Percentiles rank a stretch among this genome's conserved stretches.
Evolutionary conservation across 2,329 filamentous ascomycete genomes (phyloP).

Genomic region (Cytospora paraplurivora): DNA sequence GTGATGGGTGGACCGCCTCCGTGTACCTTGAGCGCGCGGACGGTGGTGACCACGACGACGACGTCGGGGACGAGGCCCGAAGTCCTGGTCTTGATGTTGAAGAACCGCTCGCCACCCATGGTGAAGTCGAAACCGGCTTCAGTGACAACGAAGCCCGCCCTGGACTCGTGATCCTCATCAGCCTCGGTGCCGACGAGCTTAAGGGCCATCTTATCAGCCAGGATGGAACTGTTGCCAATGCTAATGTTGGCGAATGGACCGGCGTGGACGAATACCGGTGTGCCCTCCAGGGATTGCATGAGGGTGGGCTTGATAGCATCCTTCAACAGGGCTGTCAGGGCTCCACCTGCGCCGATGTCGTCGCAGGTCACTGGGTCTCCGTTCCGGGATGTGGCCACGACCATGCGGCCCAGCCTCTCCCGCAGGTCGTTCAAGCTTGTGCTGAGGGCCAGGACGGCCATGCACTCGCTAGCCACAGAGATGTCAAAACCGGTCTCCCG

Average conservation of each 20-base stretch:
- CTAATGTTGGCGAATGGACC: constrained; percentile 98
- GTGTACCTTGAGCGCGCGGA: constrained; percentile 95
- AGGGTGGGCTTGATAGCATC: constrained; percentile 98
- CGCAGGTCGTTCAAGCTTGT: constrained; percentile 86
- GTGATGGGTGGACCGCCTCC: constrained; percentile 93
- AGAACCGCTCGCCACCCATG: constrained; percentile 99
- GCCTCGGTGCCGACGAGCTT: constrained; percentile 94
- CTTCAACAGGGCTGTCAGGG: constrained; percentile 91
- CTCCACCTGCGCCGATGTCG: constrained; percentile 89
- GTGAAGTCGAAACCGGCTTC: constrained; percentile 99
- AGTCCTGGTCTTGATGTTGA: constrained; percentile 99
- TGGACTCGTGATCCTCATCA: constrained; percentile 80
- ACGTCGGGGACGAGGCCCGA: constrained; percentile 91
- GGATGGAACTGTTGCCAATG: constrained; percentile 92
- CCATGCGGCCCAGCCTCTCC: constrained; percentile 92
- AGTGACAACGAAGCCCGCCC: constrained; percentile 91
- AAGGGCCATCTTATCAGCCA: constrained; percentile 92
- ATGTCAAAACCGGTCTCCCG: constrained; percentile 96
- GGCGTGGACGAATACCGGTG: constrained; percentile 95
- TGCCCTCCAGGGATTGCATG: constrained; percentile 97
- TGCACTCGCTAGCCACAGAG: constrained; percentile 95
- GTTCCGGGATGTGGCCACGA: constrained; percentile 80
- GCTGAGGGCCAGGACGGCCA: constrained; percentile 95
- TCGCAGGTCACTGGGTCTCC: constrained; percentile 96
- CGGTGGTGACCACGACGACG: constrained; percentile 92